phyloP scores from a whole-genome alignment of 495 filamentous ascomycete genomes.

The Tricharina praecox region DNA sequence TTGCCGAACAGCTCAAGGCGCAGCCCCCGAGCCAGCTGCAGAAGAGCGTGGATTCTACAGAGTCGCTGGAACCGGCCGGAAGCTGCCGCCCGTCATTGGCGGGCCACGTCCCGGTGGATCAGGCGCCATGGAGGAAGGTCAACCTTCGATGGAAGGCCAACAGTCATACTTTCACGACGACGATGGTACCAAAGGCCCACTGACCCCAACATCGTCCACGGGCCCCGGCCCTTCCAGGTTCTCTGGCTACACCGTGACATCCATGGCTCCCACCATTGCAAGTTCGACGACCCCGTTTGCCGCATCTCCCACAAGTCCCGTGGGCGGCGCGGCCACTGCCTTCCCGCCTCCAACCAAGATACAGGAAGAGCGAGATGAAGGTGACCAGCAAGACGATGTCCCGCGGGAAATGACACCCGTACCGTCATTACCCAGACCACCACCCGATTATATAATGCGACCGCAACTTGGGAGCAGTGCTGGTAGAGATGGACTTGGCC shows the following conservation, averaged over 20 bases:
- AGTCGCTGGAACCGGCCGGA: constrained; percentile 22
- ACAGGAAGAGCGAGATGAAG: constrained; percentile 15
- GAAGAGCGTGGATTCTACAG: constrained; percentile 21
- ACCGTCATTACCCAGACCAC: constrained; percentile 9
- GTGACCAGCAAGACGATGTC: constrained; percentile 4
- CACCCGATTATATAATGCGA: constrained; percentile 13
- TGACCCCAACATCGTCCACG: constrained; percentile 15
- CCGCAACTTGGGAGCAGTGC: constrained; percentile 9
- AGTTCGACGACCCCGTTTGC: constrained; percentile 11
- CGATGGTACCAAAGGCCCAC: constrained; percentile 4
- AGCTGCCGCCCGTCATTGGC: constrained; percentile 20
- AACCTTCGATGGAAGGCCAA: constrained; percentile 5
- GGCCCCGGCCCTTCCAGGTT: constrained; percentile 21
- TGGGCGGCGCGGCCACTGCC: constrained; percentile 8
- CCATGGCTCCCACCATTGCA: constrained; percentile 1
- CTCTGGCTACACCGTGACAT: constrained; percentile 6
- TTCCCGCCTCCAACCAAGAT: constrained; percentile 8
- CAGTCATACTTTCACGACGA: constrained; percentile 16
- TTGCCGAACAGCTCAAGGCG: constrained; percentile 8
- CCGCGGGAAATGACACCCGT: constrained; percentile 9
- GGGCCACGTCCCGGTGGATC: constrained; percentile 20
- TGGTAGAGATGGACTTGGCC: constrained; percentile 24
- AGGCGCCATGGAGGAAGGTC: constrained; percentile 18
- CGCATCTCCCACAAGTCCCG: constrained; percentile 7
- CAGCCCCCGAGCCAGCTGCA: constrained; percentile 10